Evolutionary conservation across 441 rosid species (phyloP).

Genomic region (Erodium chrysanthum): DNA sequence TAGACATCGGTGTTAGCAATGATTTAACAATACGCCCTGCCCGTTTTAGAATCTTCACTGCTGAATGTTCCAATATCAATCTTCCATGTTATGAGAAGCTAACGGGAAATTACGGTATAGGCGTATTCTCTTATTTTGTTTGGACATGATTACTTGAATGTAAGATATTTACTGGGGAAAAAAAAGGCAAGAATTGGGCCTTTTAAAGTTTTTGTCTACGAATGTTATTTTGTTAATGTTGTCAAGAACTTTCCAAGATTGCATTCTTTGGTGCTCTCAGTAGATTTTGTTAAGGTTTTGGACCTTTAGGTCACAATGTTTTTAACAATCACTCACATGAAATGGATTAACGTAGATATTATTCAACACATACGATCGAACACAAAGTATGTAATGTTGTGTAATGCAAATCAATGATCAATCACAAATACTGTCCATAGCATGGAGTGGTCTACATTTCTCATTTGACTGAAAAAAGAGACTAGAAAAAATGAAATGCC

Average conservation of each 20-base stretch:
- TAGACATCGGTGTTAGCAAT: background rate
- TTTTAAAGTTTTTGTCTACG: no score
- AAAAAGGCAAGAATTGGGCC: no score
- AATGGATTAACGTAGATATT: no score
- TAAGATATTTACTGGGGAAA: no score
- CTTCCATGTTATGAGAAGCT: background rate
- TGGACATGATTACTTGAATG: no score
- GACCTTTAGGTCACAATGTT: no score
- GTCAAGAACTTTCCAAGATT: no score
- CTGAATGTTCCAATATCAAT: background rate
- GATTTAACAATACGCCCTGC: background rate
- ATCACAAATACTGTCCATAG: conserved; percentile 3
- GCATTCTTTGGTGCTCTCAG: background rate
- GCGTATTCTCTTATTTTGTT: no score
- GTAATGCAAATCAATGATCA: background rate
- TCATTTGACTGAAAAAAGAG: conserved; percentile 8
- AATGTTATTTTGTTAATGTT: no score
- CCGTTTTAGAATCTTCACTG: background rate
- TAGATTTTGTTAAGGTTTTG: background rate
- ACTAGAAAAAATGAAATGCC: conserved; percentile 10
- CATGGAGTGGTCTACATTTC: background rate
- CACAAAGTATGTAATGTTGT: background rate
- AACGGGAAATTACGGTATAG: no score
- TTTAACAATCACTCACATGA: no score
- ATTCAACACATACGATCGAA: background rate